Conservation (phyloP, 148 eudicot genomes). For the Spergularia marina region DNA sequence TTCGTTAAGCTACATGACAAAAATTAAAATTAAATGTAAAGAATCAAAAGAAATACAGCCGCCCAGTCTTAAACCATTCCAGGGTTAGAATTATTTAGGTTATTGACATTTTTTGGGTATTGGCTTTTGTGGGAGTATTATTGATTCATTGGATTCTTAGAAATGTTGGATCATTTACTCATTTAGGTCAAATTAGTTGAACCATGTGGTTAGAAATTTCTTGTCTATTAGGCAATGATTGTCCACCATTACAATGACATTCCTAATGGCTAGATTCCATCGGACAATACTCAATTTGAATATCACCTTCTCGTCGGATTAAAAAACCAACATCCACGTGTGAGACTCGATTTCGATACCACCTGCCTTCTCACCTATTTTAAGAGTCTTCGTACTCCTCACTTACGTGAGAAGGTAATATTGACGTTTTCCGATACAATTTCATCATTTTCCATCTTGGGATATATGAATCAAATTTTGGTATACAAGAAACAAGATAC, state of each 20-base stretch:
- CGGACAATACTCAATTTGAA: not conserved
- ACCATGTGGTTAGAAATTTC: slow-evolving; percentile 19
- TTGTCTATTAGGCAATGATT: slow-evolving; percentile 13
- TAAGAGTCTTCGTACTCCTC: no score
- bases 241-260: not conserved
- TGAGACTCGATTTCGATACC: no score
- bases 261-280: not conserved
- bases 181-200: slow-evolving; percentile 17
- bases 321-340: no score
- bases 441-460: not conserved
- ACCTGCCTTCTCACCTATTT: no score
- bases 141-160: slow-evolving; percentile 11
- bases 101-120: not conserved
- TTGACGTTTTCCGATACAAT: not conserved
- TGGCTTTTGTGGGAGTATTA: slow-evolving; percentile 1
- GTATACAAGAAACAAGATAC: not conserved
- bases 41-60: no score
- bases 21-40: no score
- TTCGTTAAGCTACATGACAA: no score
- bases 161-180: not conserved
- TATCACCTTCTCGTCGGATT: not conserved
- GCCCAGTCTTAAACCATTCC: not conserved
- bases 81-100: not conserved
- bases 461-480: slow-evolving; percentile 1
- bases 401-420: not conserved